Evolutionary conservation across 768 basidiomycete species (phyloP), one percentile per base, ranked within the genome.

Genomic region (Dacryopinax spathularia): DNA sequence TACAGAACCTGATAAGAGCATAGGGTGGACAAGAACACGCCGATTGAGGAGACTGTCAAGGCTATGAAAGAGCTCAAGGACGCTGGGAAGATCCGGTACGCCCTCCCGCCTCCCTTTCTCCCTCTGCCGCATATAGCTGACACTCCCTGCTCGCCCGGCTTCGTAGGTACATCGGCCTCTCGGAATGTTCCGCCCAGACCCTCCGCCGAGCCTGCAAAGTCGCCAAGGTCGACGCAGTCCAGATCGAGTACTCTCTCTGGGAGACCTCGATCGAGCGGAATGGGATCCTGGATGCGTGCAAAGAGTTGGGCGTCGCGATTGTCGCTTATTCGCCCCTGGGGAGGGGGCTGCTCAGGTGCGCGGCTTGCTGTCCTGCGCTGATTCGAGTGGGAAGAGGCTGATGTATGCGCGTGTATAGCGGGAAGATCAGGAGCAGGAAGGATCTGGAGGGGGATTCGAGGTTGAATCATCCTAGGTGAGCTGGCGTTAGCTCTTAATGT

Each of bases 271-370:
- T 62, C 59, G 64, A 65, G 27, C 63, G 65, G 33, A 66, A 66
- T 37, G 73, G 71, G 16, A 35, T 77, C 27, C 59, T 73, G 35
- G 68, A 69, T 25, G 67, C 70, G 10, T 70, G 70, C 27, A 25
- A 69, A 29, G 73, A 74, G 64, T 63, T 69, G 27, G 75, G 75
- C 1, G 70, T 75, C 1, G 68, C 69, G n/a, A 60, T 75, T 35
- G 73, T 76, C 1, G 71, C 72, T 12, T 76, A 76, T 39, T 69
- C 69, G 22, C 75, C 75, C 9, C 67, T 75, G 16, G 75, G 75
- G 2, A 71, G 74, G 39, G 77, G 78, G 15, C 69, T 77, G 18
- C 63, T 78, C n/a, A 75, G 69, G 10, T n/a, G n/a, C n/a, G n/a
- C n/a, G n/a, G n/a, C n/a, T n/a, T n/a, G n/a, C n/a, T n/a, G n/a